phyloP scores from a whole-genome alignment of 148 eudicot genomes.

The Vaccinium macrocarpon region DNA sequence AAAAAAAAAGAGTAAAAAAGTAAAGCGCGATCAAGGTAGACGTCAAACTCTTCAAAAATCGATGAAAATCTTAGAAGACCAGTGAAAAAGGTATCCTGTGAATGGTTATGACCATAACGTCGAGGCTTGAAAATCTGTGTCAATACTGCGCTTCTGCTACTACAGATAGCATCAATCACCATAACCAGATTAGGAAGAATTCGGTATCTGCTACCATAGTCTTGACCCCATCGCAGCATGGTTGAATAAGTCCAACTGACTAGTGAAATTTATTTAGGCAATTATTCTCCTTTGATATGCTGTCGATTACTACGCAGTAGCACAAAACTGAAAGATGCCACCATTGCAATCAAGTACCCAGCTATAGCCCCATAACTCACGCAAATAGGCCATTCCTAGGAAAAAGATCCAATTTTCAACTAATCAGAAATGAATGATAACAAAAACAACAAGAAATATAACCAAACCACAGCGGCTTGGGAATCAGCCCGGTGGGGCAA shows the following conservation, averaged over 20 bases:
- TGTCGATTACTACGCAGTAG: slow-evolving; percentile 26
- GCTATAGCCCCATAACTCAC: slow-evolving; percentile 81
- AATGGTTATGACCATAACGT: not conserved
- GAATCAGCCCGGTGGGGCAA: not conserved
- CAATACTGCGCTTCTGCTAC: not conserved
- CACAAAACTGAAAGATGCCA: slow-evolving; percentile 46
- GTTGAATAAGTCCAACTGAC: not conserved
- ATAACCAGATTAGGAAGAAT: not conserved
- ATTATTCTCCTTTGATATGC: slow-evolving; percentile 56
- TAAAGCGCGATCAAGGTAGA: not conserved
- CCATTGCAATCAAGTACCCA: slow-evolving; percentile 64
- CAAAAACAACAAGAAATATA: not conserved
- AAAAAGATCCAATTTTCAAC: not conserved
- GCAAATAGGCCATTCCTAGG: slow-evolving; percentile 96
- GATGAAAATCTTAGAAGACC: not conserved
- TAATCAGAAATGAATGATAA: not conserved
- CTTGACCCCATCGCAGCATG: not conserved
- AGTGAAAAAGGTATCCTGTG: not conserved
- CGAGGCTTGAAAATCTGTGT: not conserved
- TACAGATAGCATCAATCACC: not conserved
- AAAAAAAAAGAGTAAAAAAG: not conserved
- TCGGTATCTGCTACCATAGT: not conserved
- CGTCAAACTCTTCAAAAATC: not conserved
- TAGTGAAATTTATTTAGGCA: not conserved
- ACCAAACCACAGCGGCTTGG: not conserved